Evolutionary conservation across 1,139 yeast genomes (phyloP).

Genomic region (Pichia sp.): DNA sequence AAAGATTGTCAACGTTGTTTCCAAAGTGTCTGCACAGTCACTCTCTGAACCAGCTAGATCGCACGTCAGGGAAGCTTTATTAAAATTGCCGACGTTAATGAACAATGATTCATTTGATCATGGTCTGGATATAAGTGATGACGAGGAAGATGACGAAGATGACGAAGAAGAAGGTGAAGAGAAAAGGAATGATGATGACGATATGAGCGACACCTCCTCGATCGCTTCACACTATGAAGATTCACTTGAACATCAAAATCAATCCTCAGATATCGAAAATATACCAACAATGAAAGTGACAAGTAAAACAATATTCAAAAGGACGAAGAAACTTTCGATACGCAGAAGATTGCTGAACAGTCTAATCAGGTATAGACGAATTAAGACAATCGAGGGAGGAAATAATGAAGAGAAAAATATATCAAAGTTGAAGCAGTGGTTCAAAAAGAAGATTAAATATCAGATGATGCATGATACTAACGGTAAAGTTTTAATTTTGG

Average conservation of each 20-base stretch:
- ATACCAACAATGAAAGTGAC: conserved; percentile 12
- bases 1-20: conserved; percentile 77
- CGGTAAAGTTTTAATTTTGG: conserved; percentile 68
- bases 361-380: conserved; percentile 18
- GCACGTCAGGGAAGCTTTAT: conserved; percentile 70
- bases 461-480: conserved; percentile 33
- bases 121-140: conserved; percentile 2
- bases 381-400: conserved; percentile 1
- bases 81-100: conserved; percentile 53
- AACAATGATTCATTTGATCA: conserved; percentile 20
- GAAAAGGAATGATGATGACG: conserved; percentile 6
- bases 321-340: conserved; percentile 13
- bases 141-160: conserved; percentile 11
- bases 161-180: conserved; percentile 8
- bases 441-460: conserved; percentile 19
- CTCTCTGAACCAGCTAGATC: conserved; percentile 79
- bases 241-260: conserved; percentile 11
- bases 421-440: conserved; percentile 17
- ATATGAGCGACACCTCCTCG: conserved; percentile 4
- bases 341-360: conserved; percentile 21
- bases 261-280: not conserved
- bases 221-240: conserved; percentile 9
- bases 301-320: conserved; percentile 8
- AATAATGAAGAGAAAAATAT: conserved; percentile 6
- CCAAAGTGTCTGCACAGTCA: conserved; percentile 72